Percentiles rank a stretch among this genome's conserved stretches.
These are phyloP conservation scores for Metschnikowia rubicola DNA, from an alignment of 805 yeast species.

Conservation along the genomic window DNA sequence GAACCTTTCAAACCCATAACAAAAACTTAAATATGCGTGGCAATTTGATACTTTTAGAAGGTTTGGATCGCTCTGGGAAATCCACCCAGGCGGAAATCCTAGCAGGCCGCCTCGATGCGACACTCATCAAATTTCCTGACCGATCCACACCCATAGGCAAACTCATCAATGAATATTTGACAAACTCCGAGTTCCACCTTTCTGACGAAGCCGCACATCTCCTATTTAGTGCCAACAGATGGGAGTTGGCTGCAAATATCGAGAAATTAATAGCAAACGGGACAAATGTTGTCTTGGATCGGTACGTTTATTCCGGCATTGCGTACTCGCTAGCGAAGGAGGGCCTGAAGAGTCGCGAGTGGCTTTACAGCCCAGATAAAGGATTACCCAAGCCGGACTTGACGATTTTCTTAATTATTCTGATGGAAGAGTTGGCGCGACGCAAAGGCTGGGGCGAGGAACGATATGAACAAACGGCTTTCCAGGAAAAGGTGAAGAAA, in stretches of 20 bases:
- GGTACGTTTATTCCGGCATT: constrained; percentile 90
- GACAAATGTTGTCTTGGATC: constrained; percentile 63
- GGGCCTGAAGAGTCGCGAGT: constrained; percentile 45
- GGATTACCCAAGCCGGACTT: constrained; percentile 88
- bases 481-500: constrained; percentile 68
- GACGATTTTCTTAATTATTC: constrained; percentile 69
- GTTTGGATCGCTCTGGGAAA: constrained; percentile 93
- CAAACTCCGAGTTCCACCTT: constrained; percentile 45
- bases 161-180: constrained; percentile 70
- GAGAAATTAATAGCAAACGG: constrained; percentile 48
- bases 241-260: constrained; percentile 70
- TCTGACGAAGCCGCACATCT: constrained; percentile 83
- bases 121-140: constrained; percentile 79
- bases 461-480: constrained; percentile 71
- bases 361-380: constrained; percentile 80
- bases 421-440: constrained; percentile 37
- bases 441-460: constrained; percentile 93
- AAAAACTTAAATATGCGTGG: constrained; percentile 47
- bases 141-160: constrained; percentile 79
- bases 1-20: not conserved
- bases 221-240: constrained; percentile 86
- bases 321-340: constrained; percentile 86
- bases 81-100: constrained; percentile 66
- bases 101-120: constrained; percentile 19
- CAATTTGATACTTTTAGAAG: constrained; percentile 77